Percentiles rank a stretch among this genome's conserved stretches.
Conservation (phyloP, 768 basidiomycete species). For the Lanmaoa rubissima region DNA sequence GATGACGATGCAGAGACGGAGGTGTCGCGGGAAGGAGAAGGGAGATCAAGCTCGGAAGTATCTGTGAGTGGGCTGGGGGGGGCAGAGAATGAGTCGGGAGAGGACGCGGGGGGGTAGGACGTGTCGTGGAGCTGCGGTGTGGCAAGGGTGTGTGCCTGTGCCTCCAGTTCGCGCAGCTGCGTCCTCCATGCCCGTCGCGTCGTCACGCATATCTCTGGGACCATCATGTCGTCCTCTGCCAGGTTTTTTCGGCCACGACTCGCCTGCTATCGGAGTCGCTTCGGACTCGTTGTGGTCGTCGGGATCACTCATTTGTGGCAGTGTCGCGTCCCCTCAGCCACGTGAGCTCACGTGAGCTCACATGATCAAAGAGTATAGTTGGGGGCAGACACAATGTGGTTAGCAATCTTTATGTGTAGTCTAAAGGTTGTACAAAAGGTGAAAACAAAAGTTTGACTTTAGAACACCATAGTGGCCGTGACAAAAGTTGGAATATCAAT, state of each 20-base stretch:
- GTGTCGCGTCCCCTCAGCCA: conserved; percentile 16
- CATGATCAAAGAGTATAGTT: too few species aligned
- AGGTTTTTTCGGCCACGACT: not conserved
- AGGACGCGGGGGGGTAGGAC: conserved; percentile 11
- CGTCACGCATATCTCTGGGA: conserved; percentile 26
- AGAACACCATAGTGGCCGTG: too few species aligned
- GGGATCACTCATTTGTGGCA: conserved; percentile 17
- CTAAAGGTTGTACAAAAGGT: too few species aligned
- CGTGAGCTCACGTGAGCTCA: conserved; percentile 8
- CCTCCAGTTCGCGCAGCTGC: conserved; percentile 19
- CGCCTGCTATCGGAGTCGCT: not conserved
- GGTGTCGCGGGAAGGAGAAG: conserved; percentile 18
- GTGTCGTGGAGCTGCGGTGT: not conserved
- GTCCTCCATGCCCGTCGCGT: conserved; percentile 30
- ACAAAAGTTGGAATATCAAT: too few species aligned
- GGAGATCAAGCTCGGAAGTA: conserved; percentile 13
- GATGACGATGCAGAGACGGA: conserved; percentile 26
- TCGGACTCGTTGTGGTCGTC: not conserved
- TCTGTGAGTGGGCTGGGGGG: conserved; percentile 27
- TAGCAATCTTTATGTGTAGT: too few species aligned
- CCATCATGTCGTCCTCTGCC: conserved; percentile 13
- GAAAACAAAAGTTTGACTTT: too few species aligned
- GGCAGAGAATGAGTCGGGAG: conserved; percentile 18
- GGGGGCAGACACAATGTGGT: too few species aligned
- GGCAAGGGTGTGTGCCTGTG: not conserved